phyloP scores from a whole-genome alignment of 129 eudicot species.

The Solidago caesia region DNA sequence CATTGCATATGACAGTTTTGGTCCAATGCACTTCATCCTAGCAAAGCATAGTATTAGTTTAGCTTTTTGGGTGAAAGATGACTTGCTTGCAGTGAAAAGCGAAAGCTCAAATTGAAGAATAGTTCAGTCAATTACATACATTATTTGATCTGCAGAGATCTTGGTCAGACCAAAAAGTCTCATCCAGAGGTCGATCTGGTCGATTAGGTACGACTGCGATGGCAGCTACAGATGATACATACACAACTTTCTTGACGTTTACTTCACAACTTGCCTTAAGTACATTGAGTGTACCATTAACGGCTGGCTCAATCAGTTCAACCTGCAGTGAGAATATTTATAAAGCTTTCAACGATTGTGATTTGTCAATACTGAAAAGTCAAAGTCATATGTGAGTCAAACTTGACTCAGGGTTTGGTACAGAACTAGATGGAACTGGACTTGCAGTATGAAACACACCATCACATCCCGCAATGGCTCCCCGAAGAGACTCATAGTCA shows the following conservation, averaged over 20 bases:
- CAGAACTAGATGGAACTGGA: slow-evolving; percentile 76
- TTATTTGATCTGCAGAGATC: slow-evolving; percentile 61
- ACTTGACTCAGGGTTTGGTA: slow-evolving; percentile 74
- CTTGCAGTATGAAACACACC: slow-evolving; percentile 88
- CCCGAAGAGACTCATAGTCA: slow-evolving; percentile 52
- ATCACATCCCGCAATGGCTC: slow-evolving; percentile 63
- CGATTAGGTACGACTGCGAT: slow-evolving; percentile 49
- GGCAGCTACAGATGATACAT: slow-evolving; percentile 73
- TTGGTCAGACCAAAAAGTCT: slow-evolving; percentile 85
- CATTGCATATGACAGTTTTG: not conserved
- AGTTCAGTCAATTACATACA: slow-evolving; percentile 39
- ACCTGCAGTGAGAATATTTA: slow-evolving; percentile 46
- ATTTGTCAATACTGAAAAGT: not conserved
- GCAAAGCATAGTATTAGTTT: not conserved
- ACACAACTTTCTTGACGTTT: slow-evolving; percentile 54
- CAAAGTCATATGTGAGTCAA: not conserved
- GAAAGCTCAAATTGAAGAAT: not conserved
- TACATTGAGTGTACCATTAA: slow-evolving; percentile 71
- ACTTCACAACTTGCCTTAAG: slow-evolving; percentile 79
- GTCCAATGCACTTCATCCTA: slow-evolving; percentile 13
- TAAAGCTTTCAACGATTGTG: not conserved
- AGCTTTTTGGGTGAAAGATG: not conserved
- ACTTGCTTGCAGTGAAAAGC: not conserved
- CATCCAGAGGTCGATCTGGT: slow-evolving; percentile 62
- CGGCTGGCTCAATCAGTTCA: slow-evolving; percentile 77